These are phyloP conservation scores for Tulasnella sp. DNA, from an alignment of 768 basidiomycete species.

Conservation along the genomic window DNA sequence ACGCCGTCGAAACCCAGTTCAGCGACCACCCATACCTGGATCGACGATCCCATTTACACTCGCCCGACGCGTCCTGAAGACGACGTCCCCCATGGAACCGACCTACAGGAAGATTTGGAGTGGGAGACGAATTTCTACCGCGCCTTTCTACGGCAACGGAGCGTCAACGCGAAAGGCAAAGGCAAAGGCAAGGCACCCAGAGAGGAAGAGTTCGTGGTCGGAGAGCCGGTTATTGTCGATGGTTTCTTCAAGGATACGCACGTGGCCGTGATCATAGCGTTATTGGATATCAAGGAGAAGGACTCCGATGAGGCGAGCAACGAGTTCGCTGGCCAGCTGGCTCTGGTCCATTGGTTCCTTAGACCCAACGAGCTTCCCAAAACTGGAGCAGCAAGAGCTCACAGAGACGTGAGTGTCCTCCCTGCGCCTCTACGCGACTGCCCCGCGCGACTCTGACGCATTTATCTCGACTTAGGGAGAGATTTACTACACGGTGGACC, in stretches of 20 bases:
- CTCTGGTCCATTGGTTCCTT: slow-evolving; percentile 70
- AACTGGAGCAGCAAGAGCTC: slow-evolving; percentile 42
- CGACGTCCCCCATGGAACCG: slow-evolving; percentile 14
- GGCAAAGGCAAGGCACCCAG: background rate
- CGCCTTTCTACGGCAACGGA: slow-evolving; percentile 8
- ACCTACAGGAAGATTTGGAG: slow-evolving; percentile 6
- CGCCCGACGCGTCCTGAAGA: slow-evolving; percentile 13
- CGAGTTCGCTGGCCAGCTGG: slow-evolving; percentile 18
- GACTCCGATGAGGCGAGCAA: slow-evolving; percentile 37
- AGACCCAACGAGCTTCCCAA: slow-evolving; percentile 60
- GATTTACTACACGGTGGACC: slow-evolving; percentile 61
- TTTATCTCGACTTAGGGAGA: slow-evolving; percentile 53
- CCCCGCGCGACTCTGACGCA: background rate
- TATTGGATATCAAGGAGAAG: slow-evolving; percentile 56
- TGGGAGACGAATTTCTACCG: slow-evolving; percentile 19
- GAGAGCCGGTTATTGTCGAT: slow-evolving; percentile 64
- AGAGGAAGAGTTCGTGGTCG: slow-evolving; percentile 47
- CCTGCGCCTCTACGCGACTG: background rate
- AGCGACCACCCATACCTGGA: background rate
- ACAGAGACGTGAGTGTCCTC: slow-evolving; percentile 50
- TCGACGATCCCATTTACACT: slow-evolving; percentile 23
- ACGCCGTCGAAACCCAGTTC: no score
- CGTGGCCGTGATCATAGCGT: slow-evolving; percentile 63
- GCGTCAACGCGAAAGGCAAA: slow-evolving; percentile 15
- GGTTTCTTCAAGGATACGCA: slow-evolving; percentile 49